A percentile compares a stretch with the other conserved stretches of the same genome.
Evolutionary conservation across 768 basidiomycete genomes (phyloP).

Genomic region (Mycena haematopus): DNA sequence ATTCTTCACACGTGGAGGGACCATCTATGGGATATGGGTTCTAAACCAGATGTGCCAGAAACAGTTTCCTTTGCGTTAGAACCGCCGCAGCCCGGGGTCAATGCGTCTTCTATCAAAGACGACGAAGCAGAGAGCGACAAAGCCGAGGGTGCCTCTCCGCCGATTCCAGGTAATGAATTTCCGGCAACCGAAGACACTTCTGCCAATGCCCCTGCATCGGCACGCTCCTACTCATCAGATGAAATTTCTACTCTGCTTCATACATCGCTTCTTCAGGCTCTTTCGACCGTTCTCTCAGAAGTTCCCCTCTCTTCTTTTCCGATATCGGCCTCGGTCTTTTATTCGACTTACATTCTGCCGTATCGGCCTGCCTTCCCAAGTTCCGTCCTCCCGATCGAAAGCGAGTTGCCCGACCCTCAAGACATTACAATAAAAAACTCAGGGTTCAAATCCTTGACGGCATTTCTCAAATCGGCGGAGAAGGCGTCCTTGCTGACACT

Average conservation of each 20-base stretch:
- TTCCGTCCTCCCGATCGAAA: constrained; percentile 38
- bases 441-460: constrained; percentile 77
- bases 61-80: constrained; percentile 34
- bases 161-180: not conserved
- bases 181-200: constrained; percentile 8
- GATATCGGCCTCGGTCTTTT: constrained; percentile 76
- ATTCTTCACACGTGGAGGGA: constrained; percentile 82
- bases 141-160: constrained; percentile 11
- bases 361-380: constrained; percentile 73
- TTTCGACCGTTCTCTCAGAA: constrained; percentile 54
- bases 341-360: constrained; percentile 79
- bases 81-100: constrained; percentile 11
- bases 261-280: constrained; percentile 68
- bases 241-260: constrained; percentile 68
- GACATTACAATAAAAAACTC: constrained; percentile 81
- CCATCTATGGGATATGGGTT: constrained; percentile 73
- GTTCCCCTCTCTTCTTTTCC: constrained; percentile 68
- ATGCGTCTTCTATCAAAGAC: not conserved
- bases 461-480: constrained; percentile 80
- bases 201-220: constrained; percentile 11
- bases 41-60: constrained; percentile 63
- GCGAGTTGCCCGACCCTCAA: constrained; percentile 38
- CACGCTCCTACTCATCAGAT: constrained; percentile 23
- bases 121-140: constrained; percentile 11
- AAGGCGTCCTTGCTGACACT: constrained; percentile 76